Base-by-base conservation (phyloP, 768 basidiomycete genomes). In the Tephrocybe sp. region DNA sequence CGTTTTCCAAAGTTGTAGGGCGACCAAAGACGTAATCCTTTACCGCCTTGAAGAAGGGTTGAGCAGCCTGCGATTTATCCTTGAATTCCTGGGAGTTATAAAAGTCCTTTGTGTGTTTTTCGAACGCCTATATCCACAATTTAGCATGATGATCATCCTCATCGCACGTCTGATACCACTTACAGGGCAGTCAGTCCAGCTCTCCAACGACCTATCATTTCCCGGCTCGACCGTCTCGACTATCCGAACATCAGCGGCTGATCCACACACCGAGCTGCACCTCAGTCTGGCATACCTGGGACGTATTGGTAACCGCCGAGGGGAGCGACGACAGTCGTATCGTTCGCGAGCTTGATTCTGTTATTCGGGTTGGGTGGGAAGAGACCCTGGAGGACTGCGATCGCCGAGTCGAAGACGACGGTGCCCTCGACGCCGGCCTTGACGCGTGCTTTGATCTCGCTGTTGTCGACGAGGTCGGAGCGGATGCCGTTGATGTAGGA, bases 161-260 rank as follows among this genome's bases (percentile, higher is more conserved):
- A 23, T 25, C 25, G 17, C 4, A 21, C 10, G 24, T 12, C 28
- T 6, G 28, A 46, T n/a, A 14, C 40, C 17, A 60, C 73, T 36
- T 59, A 76, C 80, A 50, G 77, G 78, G 68, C 76, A 77, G 65
- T 77, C 68, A 26, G 76, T 78, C 88, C 88, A 93, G 58, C 85
- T 85, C 70, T 94, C 90, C 54, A 93, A 74, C 20, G 88, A 88
- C 61, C 88, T 83, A 65, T 91, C 88, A 57, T 91, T 89, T 47
- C 77, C 79, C 24, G 90, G 87, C 66, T 91, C 89, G 43, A 93
- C 86, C n/a, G 90, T 90, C 73, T 92, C 86, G 25, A 91, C 88
- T 84, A n/a, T n/a, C n/a, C n/a, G n/a, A n/a, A n/a, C n/a, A n/a
- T n/a, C n/a, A n/a, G n/a, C n/a, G n/a, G n/a, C n/a, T n/a, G n/a